Percentiles rank a stretch among this genome's conserved stretches.
phyloP scores from a whole-genome alignment of 345 rosid genomes.

The Erucastrum elatum region DNA sequence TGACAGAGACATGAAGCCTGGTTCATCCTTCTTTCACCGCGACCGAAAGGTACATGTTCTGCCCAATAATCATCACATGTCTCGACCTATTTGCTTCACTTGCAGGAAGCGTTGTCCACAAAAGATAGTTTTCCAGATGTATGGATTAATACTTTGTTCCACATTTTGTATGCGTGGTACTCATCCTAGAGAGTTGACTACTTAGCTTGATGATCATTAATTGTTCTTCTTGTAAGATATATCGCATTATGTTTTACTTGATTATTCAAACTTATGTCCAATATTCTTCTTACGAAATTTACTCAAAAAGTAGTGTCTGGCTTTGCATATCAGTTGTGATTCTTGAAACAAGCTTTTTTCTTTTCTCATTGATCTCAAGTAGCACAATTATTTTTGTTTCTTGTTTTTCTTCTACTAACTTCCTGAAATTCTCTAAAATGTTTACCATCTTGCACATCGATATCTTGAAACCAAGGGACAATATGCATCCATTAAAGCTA shows the following conservation, averaged over 20 bases:
- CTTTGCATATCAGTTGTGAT: neutral
- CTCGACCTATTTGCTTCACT: neutral
- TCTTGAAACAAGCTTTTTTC: neutral
- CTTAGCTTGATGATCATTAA: neutral
- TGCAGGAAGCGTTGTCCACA: neutral
- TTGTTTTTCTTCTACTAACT: neutral
- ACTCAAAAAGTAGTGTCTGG: neutral
- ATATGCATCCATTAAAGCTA: neutral
- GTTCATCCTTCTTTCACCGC: no score
- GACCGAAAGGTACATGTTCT: no score
- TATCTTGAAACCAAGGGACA: neutral
- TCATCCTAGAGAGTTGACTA: neutral
- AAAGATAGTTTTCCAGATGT: neutral
- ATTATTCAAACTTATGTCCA: neutral
- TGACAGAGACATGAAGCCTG: no score
- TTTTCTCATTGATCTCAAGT: neutral
- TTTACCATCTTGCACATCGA: neutral
- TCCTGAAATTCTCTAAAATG: neutral
- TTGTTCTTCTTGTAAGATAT: neutral
- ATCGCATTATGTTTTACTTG: neutral
- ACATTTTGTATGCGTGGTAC: neutral
- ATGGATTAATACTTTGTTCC: neutral
- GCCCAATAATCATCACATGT: no score
- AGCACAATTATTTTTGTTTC: neutral
- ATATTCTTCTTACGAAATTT: no score